Conservation (phyloP, 441 rosid species). For the Macaranga tanarius region DNA sequence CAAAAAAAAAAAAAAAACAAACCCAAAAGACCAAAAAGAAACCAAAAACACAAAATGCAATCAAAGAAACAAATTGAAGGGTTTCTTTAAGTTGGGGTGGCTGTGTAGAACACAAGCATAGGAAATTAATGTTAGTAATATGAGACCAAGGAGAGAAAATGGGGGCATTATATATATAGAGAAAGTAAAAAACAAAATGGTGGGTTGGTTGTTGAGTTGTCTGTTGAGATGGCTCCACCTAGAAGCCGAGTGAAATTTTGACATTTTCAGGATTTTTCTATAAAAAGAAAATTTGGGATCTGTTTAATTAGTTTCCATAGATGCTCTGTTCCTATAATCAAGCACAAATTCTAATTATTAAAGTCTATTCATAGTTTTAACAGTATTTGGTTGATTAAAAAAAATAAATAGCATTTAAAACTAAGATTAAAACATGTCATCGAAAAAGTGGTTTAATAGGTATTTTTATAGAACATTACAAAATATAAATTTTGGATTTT, state of each 20-base stretch:
- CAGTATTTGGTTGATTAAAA: too few relatives aligned
- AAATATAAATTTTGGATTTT: too few relatives aligned
- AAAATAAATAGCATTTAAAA: too few relatives aligned
- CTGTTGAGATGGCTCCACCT: conserved; percentile 11
- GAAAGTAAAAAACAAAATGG: not conserved
- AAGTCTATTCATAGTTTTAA: too few relatives aligned
- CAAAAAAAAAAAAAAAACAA: not conserved
- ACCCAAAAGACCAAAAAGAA: too few relatives aligned
- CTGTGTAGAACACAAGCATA: not conserved
- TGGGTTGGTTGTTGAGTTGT: conserved; percentile 13
- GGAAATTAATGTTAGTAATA: not conserved
- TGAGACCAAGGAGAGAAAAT: not conserved
- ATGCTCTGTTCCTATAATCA: too few relatives aligned
- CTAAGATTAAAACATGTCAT: too few relatives aligned
- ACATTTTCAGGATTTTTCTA: not conserved
- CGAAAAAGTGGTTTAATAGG: too few relatives aligned
- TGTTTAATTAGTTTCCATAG: too few relatives aligned
- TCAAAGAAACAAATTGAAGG: not conserved
- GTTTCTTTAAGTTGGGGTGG: not conserved
- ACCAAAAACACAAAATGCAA: too few relatives aligned
- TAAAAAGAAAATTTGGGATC: not conserved
- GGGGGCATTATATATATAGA: not conserved
- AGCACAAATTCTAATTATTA: too few relatives aligned
- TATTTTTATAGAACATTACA: too few relatives aligned
- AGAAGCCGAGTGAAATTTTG: not conserved